Evolutionary conservation across 768 basidiomycete genomes (phyloP).

Genomic region (Amanita molliuscula): DNA sequence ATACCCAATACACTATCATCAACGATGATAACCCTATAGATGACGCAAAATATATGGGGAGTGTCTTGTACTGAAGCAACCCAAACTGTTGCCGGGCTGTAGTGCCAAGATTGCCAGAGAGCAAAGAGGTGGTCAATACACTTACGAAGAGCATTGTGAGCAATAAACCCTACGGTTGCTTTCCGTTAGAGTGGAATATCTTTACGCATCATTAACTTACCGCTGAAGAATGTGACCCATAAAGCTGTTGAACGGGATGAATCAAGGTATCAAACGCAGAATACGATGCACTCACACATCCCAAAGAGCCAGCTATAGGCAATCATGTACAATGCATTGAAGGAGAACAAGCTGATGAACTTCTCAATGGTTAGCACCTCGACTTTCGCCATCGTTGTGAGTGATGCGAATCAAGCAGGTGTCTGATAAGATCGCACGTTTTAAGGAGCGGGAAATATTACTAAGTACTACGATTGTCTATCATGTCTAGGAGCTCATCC

Average conservation of each 20-base stretch:
- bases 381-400: conserved; percentile 19
- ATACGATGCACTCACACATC: conserved; percentile 42
- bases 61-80: conserved; percentile 60
- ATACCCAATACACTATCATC: conserved; percentile 49
- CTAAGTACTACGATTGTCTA: neutral
- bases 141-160: conserved; percentile 49
- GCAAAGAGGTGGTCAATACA: neutral
- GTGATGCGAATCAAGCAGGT: neutral
- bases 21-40: conserved; percentile 44
- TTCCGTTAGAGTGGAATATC: neutral
- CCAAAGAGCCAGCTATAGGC: conserved; percentile 59
- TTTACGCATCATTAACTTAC: conserved; percentile 14
- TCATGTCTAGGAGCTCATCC: conserved; percentile 34
- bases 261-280: neutral
- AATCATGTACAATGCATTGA: conserved; percentile 37
- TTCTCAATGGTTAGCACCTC: conserved; percentile 26
- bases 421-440: neutral
- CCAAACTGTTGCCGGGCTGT: conserved; percentile 68
- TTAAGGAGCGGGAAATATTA: neutral
- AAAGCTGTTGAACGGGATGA: conserved; percentile 29
- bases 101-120: neutral
- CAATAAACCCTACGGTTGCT: conserved; percentile 39
- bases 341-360: conserved; percentile 22
- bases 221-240: conserved; percentile 65
- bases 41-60: conserved; percentile 64